Base-by-base conservation (phyloP, 306 rosid genomes). In the Myrica gale region DNA sequence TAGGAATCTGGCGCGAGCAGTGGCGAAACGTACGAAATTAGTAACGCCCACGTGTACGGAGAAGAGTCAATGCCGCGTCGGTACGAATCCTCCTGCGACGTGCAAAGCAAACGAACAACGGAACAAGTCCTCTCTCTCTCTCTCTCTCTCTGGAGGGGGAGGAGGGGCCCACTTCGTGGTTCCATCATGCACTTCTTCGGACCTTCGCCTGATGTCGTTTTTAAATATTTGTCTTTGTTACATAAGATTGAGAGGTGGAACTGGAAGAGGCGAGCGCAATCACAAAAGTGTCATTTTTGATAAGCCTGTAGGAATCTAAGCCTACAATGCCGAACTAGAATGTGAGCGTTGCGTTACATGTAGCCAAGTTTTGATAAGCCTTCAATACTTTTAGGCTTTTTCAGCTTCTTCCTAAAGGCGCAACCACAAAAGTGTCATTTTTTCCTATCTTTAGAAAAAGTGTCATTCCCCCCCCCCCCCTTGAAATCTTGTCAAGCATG, bases 1-100 rank as follows among this genome's bases (percentile, higher is more conserved):
- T n/a, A n/a, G n/a, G n/a, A n/a, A n/a, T n/a, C n/a, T n/a, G n/a
- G n/a, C n/a, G n/a, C n/a, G n/a, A n/a, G n/a, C n/a, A n/a, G n/a
- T n/a, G n/a, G n/a, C 69, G 7, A 77, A 70, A 79, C 78, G 68
- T 75, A 83, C 21, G 68, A 43, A 71, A 68, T 56, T 74, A 20
- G 16, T 60, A 51, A 78, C 68, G 7, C 71, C 57, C 86, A 82
- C 43, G 75, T 70, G 80, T 48, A 16, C 1, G 71, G 58, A n/a
- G 66, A 32, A 63, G 71, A 12, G 53, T 78, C 76, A 71, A 75
- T 16, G 69, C 71, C 19, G 78, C 78, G 56, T 83, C 0, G 47
- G 51, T 11, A 8, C 68, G 53, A 71, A 74, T 63, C 21, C 78
- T 42, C 5, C 58, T 7, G 7, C 74, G 71, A 71, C 80, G 75